Evolutionary conservation across 2,329 filamentous ascomycete species (phyloP), one percentile per base, ranked within the genome.

Genomic region (Exutisphaerella laricina): DNA sequence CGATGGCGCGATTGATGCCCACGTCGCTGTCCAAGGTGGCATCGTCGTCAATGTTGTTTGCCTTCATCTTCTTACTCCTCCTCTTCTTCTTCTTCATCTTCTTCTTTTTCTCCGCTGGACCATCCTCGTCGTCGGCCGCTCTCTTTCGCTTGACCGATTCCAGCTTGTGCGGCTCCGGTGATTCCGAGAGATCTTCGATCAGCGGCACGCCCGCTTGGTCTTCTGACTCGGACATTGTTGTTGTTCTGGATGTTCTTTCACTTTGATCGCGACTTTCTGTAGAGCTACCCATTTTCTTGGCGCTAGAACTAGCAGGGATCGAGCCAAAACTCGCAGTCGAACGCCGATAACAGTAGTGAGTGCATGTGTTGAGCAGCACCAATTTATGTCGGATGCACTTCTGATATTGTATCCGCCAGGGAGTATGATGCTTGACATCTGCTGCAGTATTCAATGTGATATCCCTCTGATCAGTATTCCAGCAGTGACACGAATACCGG

Each of bases 1-100:
- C 78, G 61, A 96, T 85, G 3, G 85, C 78, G 51, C 79, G 80
- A 67, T 96, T 94, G 53, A 96, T 70, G 5, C 84, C 66, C 25
- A 66, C 51, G 54, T 68, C 62, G 47, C 65, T 59, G 47, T 73
- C 69, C 43, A 73, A 45, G 14, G 70, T 66, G 34, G 70, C 82
- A 23, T 82, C 77, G 56, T 88, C 79, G n/a, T n/a, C n/a, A n/a
- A n/a, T n/a, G 31, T 79, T 74, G 60, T 88, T 80, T 45, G 75
- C 70, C 41, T 69, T 67, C 59, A 76, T 71, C 58, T 70, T 70
- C 66, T 78, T 83, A 68, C 73, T 84, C 41, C 65, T 61, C 12
- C 23, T 6, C 6, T 35, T 35, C 67, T 79, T 84, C 69, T 74
- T 83, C 43, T 65, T 61, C 59, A 77, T 77, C 49, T 61, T 57